Base-by-base conservation (phyloP, 169 alveolate genomes). In the Plasmodium cynomolgi region DNA sequence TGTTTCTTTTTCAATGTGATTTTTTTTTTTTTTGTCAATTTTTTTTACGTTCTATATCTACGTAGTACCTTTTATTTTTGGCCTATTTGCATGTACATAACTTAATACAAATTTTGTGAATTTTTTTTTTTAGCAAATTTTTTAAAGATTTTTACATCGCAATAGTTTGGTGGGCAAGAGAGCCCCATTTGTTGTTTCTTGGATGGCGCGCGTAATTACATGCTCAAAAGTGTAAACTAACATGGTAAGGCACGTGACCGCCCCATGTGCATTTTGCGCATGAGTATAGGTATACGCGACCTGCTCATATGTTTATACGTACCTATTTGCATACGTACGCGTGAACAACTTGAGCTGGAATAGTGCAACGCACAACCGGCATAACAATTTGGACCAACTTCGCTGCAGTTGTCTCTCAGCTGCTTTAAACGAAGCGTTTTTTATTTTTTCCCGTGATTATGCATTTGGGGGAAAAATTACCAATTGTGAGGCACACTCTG, bases 401-500 rank as follows among this genome's bases (percentile, higher is more conserved):
- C n/a, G 77, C 77, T 62, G 77, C 62, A 68, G 37, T 68, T 68
- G 37, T 20, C 77, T 68, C 77, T 29, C 41, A 68, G 77, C 37
- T 68, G 37, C 37, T 68, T 68, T 23, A 68, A 68, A 68, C 13
- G 37, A 68, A 68, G n/a, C 6, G 33, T 68, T 68, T 68, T 26
- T 68, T 7, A 23, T 68, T 68, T 68, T 68, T 20, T 68, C 17
- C 39, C 37, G 77, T 68, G 31, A 68, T 26, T 29, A 68, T 68
- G 77, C 77, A 68, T 29, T 68, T 68, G 77, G 39, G 77, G 31
- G 3, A 68, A 26, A 50, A 50, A 50, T 50, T 50, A 13, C 26
- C 8, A 13, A 50, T 50, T 50, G 8, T 15, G 23, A 17, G 62
- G 62, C 23, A 50, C 26, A 50, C 13, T 50, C 23, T 15, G 62